Evolutionary conservation across 495 filamentous ascomycete species (phyloP).

Genomic region (Daldinia grandis): DNA sequence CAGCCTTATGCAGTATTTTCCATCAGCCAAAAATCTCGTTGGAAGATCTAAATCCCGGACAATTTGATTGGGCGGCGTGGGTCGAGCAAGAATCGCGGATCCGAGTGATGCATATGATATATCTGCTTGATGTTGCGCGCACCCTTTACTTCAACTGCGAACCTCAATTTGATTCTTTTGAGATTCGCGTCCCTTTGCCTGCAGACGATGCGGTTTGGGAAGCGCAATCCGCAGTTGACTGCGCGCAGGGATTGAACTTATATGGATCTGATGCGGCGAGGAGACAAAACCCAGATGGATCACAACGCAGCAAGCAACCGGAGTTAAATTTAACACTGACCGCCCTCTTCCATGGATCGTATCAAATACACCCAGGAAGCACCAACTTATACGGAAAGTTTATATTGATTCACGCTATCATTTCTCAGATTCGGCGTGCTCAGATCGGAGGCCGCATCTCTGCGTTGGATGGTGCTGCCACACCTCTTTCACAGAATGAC

Average conservation of each 20-base stretch:
- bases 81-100: slow-evolving; percentile 72
- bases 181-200: slow-evolving; percentile 68
- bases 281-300: slow-evolving; percentile 63
- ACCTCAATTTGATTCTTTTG: slow-evolving; percentile 63
- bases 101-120: slow-evolving; percentile 67
- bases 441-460: slow-evolving; percentile 47
- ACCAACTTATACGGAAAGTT: slow-evolving; percentile 76
- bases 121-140: slow-evolving; percentile 64
- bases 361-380: slow-evolving; percentile 60
- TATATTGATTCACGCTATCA: slow-evolving; percentile 70
- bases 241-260: slow-evolving; percentile 67
- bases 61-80: slow-evolving; percentile 69
- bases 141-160: slow-evolving; percentile 71
- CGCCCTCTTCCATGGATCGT: slow-evolving; percentile 61
- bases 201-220: slow-evolving; percentile 75
- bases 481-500: slow-evolving; percentile 58
- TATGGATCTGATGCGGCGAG: slow-evolving; percentile 57
- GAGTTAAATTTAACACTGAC: slow-evolving; percentile 62
- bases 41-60: slow-evolving; percentile 46
- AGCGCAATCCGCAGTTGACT: slow-evolving; percentile 60
- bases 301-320: slow-evolving; percentile 64
- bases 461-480: slow-evolving; percentile 49
- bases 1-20: slow-evolving; percentile 50
- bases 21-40: slow-evolving; percentile 54
- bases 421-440: slow-evolving; percentile 59